A percentile compares a stretch with the other conserved stretches of the same genome.
phyloP scores from a whole-genome alignment of 106 monocot species.

The Chionographis japonica region DNA sequence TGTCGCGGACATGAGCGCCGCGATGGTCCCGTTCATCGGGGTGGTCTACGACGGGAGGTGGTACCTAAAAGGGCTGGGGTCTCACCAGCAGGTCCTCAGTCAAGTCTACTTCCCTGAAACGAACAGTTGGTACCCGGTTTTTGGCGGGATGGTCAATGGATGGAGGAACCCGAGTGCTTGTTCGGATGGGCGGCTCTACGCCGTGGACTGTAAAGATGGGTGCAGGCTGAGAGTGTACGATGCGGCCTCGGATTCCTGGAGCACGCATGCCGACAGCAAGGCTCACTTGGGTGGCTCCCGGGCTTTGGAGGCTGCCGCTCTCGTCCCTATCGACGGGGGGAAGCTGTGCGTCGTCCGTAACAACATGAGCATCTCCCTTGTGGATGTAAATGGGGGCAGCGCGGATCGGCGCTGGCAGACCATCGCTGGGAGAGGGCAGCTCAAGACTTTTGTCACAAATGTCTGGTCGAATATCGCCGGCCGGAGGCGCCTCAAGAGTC shows the following conservation, averaged over 20 bases:
- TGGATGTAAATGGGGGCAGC: slow-evolving; percentile 11
- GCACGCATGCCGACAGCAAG: slow-evolving; percentile 21
- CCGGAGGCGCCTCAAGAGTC: slow-evolving; percentile 18
- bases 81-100: slow-evolving; percentile 32
- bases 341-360: slow-evolving; percentile 35
- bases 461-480: slow-evolving; percentile 28
- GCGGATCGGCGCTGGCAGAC: slow-evolving; percentile 23
- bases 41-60: slow-evolving; percentile 28
- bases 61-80: slow-evolving; percentile 40
- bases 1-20: slow-evolving; percentile 29
- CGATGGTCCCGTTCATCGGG: slow-evolving; percentile 37
- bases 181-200: slow-evolving; percentile 25
- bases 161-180: slow-evolving; percentile 37
- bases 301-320: slow-evolving; percentile 32
- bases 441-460: slow-evolving; percentile 23
- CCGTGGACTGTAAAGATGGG: slow-evolving; percentile 39
- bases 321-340: slow-evolving; percentile 25
- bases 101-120: slow-evolving; percentile 28
- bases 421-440: slow-evolving; percentile 20
- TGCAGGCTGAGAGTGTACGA: slow-evolving; percentile 35
- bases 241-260: slow-evolving; percentile 25
- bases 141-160: slow-evolving; percentile 32
- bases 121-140: slow-evolving; percentile 21
- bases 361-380: slow-evolving; percentile 36
- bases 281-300: slow-evolving; percentile 28